Evolutionary conservation across 2,329 filamentous ascomycete species (phyloP).

Genomic region (Teratosphaeriaceae sp.): DNA sequence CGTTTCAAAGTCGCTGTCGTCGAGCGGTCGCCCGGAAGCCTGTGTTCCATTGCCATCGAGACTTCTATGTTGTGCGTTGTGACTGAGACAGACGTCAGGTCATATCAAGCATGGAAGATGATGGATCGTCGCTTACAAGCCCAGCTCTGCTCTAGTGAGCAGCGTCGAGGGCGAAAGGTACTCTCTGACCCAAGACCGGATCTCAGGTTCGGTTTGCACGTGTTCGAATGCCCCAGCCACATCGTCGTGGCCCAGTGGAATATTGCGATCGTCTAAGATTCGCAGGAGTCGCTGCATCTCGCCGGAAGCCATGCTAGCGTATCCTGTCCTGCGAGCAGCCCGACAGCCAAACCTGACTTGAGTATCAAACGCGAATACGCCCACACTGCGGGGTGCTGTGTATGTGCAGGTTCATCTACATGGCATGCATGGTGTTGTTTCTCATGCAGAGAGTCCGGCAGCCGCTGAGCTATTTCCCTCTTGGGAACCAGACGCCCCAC

Average conservation of each 20-base stretch:
- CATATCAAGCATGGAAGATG: conserved; percentile 13
- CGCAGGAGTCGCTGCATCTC: conserved; percentile 37
- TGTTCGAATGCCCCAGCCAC: conserved; percentile 43
- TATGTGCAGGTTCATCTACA: too few species aligned
- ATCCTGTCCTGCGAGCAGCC: too few species aligned
- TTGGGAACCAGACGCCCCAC: too few species aligned
- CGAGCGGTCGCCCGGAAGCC: conserved; percentile 39
- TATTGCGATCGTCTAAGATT: conserved; percentile 38
- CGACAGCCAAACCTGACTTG: too few species aligned
- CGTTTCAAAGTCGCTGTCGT: conserved; percentile 53
- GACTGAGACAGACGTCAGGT: not conserved
- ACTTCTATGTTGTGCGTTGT: not conserved
- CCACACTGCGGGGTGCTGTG: too few species aligned
- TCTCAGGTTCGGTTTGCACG: conserved; percentile 33
- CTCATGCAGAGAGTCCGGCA: too few species aligned
- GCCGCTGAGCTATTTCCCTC: too few species aligned
- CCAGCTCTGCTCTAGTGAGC: conserved; percentile 43
- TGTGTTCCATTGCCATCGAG: not conserved
- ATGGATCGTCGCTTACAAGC: conserved; percentile 36
- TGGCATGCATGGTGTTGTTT: too few species aligned
- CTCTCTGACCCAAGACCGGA: conserved; percentile 40
- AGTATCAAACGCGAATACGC: too few species aligned
- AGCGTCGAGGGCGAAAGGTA: conserved; percentile 42
- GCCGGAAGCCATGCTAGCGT: conserved; percentile 17
- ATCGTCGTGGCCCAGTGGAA: conserved; percentile 39